Base-by-base conservation (phyloP, 225 moss, liverwort and hornwort species). In the Marchantia paleacea region DNA sequence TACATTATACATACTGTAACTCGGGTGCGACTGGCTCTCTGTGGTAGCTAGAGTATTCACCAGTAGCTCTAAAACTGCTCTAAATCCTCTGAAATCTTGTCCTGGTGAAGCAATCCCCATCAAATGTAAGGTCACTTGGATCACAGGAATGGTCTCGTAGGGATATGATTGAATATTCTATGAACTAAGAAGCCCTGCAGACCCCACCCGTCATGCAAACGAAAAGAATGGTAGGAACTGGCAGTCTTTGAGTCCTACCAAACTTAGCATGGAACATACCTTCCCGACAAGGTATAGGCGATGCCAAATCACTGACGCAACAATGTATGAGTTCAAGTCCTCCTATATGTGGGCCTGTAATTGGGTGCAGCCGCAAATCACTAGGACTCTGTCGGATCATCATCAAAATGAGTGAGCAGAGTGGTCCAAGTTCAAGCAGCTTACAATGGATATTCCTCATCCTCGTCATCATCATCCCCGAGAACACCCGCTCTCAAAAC, bases 401-500 rank as follows among this genome's bases (percentile, higher is more conserved):
- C 64, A 62, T 73, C 24, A 66, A 77, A 63, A 72, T 12, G 10
- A 80, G 3, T 53, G 71, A 75, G 69, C 81, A 84, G 78, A 83
- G 80, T 87, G 90, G 87, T 91, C 90, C 90, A 92, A 89, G 92
- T 82, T 85, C 84, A 86, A 89, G 89, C 84, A 84, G 89, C 94
- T 94, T 97, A 97, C 97, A 88, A 90, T 83, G 97, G 94, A 85
- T 86, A 94, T 90, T 95, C 93, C 88, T 91, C 91, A 10, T 92
- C 91, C 66, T 86, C 90, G 80, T 94, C 93, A 81, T 92, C 92
- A 86, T 95, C 97, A 89, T 97, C 95, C 75, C 97, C 97, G 31
- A 97, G 88, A 52, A 97, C 97, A 55, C 97, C 97, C 62, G 86
- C 90, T 83, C 97, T 90, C 85, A 97, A 84, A 48, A 97, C 92